A percentile compares a stretch with the other conserved stretches of the same genome.
Conservation (phyloP, 2,329 filamentous ascomycete genomes). For the Arthrobotrys musiformis region DNA sequence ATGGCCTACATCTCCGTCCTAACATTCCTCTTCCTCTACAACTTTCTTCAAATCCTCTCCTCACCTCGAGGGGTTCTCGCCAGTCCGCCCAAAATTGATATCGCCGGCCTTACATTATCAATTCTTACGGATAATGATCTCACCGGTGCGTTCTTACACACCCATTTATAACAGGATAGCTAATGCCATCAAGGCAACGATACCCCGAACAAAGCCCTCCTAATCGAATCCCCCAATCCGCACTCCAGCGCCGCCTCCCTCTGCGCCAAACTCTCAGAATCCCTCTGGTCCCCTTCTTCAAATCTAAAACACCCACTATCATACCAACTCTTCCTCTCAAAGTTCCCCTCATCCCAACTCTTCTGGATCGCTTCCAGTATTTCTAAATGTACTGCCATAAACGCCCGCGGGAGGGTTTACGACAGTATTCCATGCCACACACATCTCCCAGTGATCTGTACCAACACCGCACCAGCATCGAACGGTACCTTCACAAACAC, state of each 20-base stretch:
- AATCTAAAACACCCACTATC: constrained; percentile 58
- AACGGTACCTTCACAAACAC: constrained; percentile 61
- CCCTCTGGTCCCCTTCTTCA: constrained; percentile 16
- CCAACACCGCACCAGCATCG: constrained; percentile 65
- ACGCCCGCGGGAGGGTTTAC: constrained; percentile 58
- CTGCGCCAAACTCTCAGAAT: constrained; percentile 20
- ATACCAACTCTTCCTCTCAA: constrained; percentile 62
- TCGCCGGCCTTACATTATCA: constrained; percentile 26
- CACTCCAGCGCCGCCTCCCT: constrained; percentile 7
- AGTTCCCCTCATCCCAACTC: constrained; percentile 57
- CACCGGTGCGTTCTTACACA: not conserved
- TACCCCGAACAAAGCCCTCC: constrained; percentile 10
- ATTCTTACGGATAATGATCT: constrained; percentile 33
- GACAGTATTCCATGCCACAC: constrained; percentile 32
- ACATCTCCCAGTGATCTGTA: constrained; percentile 63
- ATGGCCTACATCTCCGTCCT: not conserved
- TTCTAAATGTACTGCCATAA: constrained; percentile 60
- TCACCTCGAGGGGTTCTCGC: not conserved
- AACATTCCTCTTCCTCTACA: not conserved
- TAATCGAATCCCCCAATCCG: constrained; percentile 32
- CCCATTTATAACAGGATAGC: not conserved
- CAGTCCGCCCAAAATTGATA: not conserved
- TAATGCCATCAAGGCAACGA: not conserved
- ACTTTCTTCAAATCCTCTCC: not conserved
- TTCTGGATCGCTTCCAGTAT: constrained; percentile 63